Percentiles rank a stretch among this genome's conserved stretches.
These are phyloP conservation scores for Erodium trifolium DNA, from an alignment of 441 rosid genomes.

Conservation along the genomic window DNA sequence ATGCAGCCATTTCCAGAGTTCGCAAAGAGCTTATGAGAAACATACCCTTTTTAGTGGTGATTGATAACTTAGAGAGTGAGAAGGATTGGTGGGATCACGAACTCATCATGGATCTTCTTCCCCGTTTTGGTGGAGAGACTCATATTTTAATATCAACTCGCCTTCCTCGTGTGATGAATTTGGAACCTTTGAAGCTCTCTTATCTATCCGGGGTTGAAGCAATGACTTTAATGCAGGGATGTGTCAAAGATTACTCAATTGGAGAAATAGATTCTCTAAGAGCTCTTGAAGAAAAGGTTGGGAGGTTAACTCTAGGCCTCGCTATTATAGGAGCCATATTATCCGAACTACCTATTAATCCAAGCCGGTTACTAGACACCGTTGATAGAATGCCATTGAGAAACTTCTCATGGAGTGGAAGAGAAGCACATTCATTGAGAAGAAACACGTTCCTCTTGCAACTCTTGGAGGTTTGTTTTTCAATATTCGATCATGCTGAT, in stretches of 20 bases:
- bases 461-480: constrained; percentile 86
- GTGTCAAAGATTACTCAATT: constrained; percentile 45
- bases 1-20: constrained; percentile 55
- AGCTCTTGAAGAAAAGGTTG: constrained; percentile 70
- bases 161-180: constrained; percentile 67
- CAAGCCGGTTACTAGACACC: constrained; percentile 77
- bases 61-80: constrained; percentile 84
- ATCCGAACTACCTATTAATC: constrained; percentile 80
- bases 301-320: constrained; percentile 67
- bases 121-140: constrained; percentile 87
- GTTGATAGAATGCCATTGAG: constrained; percentile 68
- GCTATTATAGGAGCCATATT: constrained; percentile 73
- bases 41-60: constrained; percentile 71
- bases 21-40: constrained; percentile 82
- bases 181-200: constrained; percentile 73
- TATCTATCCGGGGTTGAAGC: constrained; percentile 86
- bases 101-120: constrained; percentile 90
- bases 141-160: constrained; percentile 71
- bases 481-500: constrained; percentile 85
- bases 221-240: constrained; percentile 71
- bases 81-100: constrained; percentile 96
- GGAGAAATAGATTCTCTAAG: constrained; percentile 65
- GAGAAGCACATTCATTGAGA: constrained; percentile 38
- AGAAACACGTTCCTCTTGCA: constrained; percentile 58
- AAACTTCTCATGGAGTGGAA: constrained; percentile 51